Evolutionary conservation across 768 basidiomycete species (phyloP), one percentile per base, ranked within the genome.

Genomic region (Suillus spraguei): DNA sequence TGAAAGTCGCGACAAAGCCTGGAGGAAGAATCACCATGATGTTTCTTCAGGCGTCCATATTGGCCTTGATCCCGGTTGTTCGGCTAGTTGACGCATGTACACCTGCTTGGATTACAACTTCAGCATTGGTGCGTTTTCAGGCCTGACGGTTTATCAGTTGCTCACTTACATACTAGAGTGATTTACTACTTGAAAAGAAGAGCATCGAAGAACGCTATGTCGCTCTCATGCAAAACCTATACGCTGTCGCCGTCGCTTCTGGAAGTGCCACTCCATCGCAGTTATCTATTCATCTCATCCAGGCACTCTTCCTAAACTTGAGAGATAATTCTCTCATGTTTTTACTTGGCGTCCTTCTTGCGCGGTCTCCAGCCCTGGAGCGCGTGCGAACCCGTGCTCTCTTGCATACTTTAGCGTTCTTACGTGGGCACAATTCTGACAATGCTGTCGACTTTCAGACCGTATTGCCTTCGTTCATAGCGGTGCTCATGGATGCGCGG

Each of bases 381-480:
- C 67, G 76, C 55, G 81, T 80, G 64, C 81, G 76, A 62, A 76
- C 82, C 3, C 80, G 87, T 2, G 88, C 94, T 0, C 78, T 98
- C 10, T 78, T 83, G 5, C 95, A 98, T 71, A 87, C 88, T 22
- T 80, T 83, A 3, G 92, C 94, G 0, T 96, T 96, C 75, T 74
- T 99, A 14, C 82, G 87, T 54, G 93, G 95, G 0, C 88, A 94
- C 73, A 70, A 79, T 2, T 78, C 83, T 53, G 76, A 81, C 47
- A 79, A 81, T 42, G 78, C 81, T 16, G 74, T 89, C 5, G 95
- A 97, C 73, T 93, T 96, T 75, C 91, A 95, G 73, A 88, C 86
- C 0, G 82, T 95, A 7, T 70, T 95, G 13, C 91, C 93, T 1
- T 80, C 87, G 3, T 71, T 94, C 11, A 77, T 95, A 1, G 82